Conservation (phyloP, 768 basidiomycete genomes). For the Suillus clintonianus region DNA sequence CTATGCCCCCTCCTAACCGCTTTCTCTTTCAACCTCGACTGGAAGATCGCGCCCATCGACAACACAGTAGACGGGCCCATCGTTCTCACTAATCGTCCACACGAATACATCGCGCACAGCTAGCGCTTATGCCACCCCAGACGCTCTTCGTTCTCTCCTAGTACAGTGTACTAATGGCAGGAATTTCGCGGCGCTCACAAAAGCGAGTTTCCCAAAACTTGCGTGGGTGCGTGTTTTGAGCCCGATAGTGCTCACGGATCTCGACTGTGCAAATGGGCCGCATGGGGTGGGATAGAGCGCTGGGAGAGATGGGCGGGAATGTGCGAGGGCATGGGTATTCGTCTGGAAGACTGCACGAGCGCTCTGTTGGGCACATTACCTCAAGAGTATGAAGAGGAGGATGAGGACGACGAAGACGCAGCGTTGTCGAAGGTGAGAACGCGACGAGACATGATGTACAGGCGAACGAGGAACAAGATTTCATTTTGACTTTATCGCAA, state of each 20-base stretch:
- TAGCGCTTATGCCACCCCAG: constrained; percentile 40
- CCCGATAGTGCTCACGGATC: constrained; percentile 51
- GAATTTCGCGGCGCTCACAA: constrained; percentile 57
- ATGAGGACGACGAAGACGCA: too few relatives aligned
- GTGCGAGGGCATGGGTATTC: constrained; percentile 49
- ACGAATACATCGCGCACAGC: constrained; percentile 55
- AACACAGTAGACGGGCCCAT: constrained; percentile 28
- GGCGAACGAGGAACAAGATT: too few relatives aligned
- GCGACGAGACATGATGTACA: too few relatives aligned
- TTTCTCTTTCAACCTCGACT: constrained; percentile 77
- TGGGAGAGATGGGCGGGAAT: constrained; percentile 74
- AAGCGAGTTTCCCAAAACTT: constrained; percentile 60
- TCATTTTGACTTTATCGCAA: too few relatives aligned
- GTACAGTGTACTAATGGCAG: constrained; percentile 62
- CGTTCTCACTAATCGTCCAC: constrained; percentile 52
- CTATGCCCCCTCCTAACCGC: constrained; percentile 65
- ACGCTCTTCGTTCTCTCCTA: constrained; percentile 46
- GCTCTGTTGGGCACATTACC: constrained; percentile 51
- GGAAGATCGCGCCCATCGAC: constrained; percentile 46
- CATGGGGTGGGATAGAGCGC: constrained; percentile 41
- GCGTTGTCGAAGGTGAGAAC: too few relatives aligned
- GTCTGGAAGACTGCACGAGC: constrained; percentile 79
- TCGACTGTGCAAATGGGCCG: constrained; percentile 59
- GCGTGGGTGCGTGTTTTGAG: constrained; percentile 61
- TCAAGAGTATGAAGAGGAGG: constrained; percentile 41